Evolutionary conservation across 2,329 filamentous ascomycete genomes (phyloP), one percentile per base, ranked within the genome.

Genomic region (Bipolaris zeicola): DNA sequence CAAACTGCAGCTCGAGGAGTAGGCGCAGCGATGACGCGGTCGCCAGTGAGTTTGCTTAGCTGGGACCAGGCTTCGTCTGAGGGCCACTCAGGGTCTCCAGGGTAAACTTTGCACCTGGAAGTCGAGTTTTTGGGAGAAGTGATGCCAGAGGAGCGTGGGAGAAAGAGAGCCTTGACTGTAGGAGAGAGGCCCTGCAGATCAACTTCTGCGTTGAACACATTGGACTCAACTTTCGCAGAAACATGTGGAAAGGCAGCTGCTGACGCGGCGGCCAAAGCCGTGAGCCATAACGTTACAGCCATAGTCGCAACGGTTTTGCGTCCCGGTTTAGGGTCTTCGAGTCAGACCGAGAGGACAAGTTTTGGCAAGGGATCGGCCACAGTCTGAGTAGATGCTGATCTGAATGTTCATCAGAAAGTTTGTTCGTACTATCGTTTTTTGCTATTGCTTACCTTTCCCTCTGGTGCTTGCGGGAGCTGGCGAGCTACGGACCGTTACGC

Each of bases 61-160:
- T 63, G 61, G 6, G 64, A 56, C 83, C 83, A 86, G 11, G 69
- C 70, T 0, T 71, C 62, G 11, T 76, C 57, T 0, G 77, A 78
- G 0, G 84, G 84, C 84, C 83, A 86, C 44, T 67, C 67, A 6
- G 67, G 22, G 13, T 78, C 77, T 18, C 76, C 77, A 1, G 81
- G 82, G 43, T 78, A 80, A 1, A 80, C 75, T 67, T 83, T 85
- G 72, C 82, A 85, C 58, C 67, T 55, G 10, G 67, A 67, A 8
- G 63, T 62, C 20, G 55, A 57, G 26, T 57, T 61, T n/a, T 50
- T 59, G 18, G 64, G 54, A 3, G 59, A 14, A 13, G 58, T 36
- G 11, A n/a, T 18, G 18, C 26, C 26, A 14, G 52, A 48, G 18
- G 60, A 58, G 20, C 48, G 55, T 3, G 67, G 61, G 10, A 58